phyloP scores from a whole-genome alignment of 1,284 basidiomycete species.

The Pseudomicrostroma phylloplanum region DNA sequence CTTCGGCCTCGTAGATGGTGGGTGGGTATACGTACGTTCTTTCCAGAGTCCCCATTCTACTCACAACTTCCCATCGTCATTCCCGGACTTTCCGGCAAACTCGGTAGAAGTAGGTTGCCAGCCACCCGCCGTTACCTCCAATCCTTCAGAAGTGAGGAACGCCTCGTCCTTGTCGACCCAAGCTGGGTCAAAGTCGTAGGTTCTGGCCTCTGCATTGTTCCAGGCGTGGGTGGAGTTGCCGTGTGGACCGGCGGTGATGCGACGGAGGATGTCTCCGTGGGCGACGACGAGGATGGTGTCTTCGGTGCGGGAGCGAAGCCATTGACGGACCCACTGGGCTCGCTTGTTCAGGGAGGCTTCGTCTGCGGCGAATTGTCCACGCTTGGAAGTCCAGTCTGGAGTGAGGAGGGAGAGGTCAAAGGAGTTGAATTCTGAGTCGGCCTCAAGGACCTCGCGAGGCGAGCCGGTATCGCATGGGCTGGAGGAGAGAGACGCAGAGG shows the following conservation, averaged over 20 bases:
- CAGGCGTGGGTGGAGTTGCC: constrained; percentile 22
- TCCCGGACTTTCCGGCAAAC: constrained; percentile 11
- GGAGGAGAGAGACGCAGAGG: not conserved
- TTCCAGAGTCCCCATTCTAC: not conserved
- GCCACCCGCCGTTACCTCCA: constrained; percentile 35
- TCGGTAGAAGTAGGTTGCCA: constrained; percentile 36
- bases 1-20: not conserved
- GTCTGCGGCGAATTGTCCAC: constrained; percentile 46
- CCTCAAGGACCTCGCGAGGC: constrained; percentile 33
- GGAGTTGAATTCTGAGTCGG: constrained; percentile 34
- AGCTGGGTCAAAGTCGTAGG: constrained; percentile 37
- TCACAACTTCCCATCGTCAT: not conserved
- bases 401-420: constrained; percentile 45
- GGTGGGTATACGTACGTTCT: not conserved
- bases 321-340: constrained; percentile 47
- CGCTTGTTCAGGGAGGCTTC: constrained; percentile 32
- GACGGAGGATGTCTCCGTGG: constrained; percentile 48
- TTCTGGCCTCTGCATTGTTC: constrained; percentile 48
- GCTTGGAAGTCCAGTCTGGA: constrained; percentile 47
- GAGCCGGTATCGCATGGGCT: constrained; percentile 49
- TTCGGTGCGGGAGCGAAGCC: constrained; percentile 42
- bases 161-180: constrained; percentile 31
- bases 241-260: constrained; percentile 28
- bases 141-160: constrained; percentile 27
- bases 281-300: constrained; percentile 46